A percentile compares a stretch with the other conserved stretches of the same genome.
These are phyloP conservation scores for Cladosporium sp. DNA, from an alignment of 2,329 filamentous ascomycete species.

Conservation along the genomic window DNA sequence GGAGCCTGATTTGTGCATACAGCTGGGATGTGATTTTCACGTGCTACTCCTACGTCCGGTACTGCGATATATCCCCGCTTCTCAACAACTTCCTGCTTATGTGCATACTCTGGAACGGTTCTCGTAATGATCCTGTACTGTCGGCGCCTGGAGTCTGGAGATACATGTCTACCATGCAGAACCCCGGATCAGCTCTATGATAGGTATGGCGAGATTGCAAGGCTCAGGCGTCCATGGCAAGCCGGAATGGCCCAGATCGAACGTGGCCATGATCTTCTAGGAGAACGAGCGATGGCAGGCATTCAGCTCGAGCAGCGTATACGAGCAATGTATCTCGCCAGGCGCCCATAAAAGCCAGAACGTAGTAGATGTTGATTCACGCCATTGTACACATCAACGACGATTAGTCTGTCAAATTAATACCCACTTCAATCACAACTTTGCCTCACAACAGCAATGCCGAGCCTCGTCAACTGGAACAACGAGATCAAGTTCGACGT, in stretches of 20 bases:
- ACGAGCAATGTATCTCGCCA: not conserved
- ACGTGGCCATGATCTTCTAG: not conserved
- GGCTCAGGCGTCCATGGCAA: not conserved
- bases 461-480: constrained; percentile 21
- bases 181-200: not conserved
- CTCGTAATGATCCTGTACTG: not conserved
- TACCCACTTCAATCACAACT: not conserved
- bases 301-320: not conserved
- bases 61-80: not conserved
- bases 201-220: constrained; percentile 3
- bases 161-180: not conserved
- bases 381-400: not conserved
- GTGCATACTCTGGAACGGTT: not conserved
- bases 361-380: not conserved
- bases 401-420: not conserved
- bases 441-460: not conserved
- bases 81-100: not conserved
- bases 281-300: not conserved
- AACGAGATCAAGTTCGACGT: constrained; percentile 21
- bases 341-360: not conserved
- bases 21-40: not conserved
- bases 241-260: not conserved
- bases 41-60: not conserved
- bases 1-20: not conserved
- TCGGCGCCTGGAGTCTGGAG: not conserved